Evolutionary conservation across 2,329 filamentous ascomycete genomes (phyloP), one percentile per base, ranked within the genome.

Genomic region (Aspergillus puulaauensis): DNA sequence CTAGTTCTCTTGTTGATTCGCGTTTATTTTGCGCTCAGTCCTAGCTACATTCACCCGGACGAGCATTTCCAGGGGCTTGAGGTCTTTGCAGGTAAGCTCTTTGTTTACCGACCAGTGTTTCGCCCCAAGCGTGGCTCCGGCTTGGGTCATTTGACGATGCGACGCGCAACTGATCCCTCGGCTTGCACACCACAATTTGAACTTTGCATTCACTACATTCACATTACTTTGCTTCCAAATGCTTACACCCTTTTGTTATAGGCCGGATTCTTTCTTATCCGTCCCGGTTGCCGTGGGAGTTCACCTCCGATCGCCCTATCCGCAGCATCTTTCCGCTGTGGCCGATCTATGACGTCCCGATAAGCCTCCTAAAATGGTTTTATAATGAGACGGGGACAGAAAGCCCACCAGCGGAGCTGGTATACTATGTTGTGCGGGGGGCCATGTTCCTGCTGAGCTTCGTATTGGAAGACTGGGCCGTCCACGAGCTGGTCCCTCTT

Each of bases 51-150:
- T 47, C 95, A 99, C 75, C 95, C 95, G 5, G 95, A 99, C 79
- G 95, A 99, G 82, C 95, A 98, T 80, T 99, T 99, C 70, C 95
- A 99, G 79, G 95, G 95, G 37, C 95, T 95, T 15, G 95, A 99
- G 80, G 89, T 98, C 64, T 95, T 98, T 70, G 93, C 93, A 70
- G 93, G 93, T 97, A 85, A 66, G 87, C 79, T 50, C 43, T 44
- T 51, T 51, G 23, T 55, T 12, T 31, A 37, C n/a, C 23, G n/a
- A 47, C 52, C 49, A 21, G 9, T 17, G 11, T 24, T 12, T 40
- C 21, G n/a, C n/a, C 31, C 44, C 17, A 31, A 14, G 33, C 44
- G 24, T 19, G 19, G 19, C 9, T 33, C 14, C 24, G 45, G 46
- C 24, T 45, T 45, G 45, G 37, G 40, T 52, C 47, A 53, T 54